Percentiles rank a stretch among this genome's conserved stretches.
phyloP scores from a whole-genome alignment of 441 rosid species.

The Gossypium armourianum region DNA sequence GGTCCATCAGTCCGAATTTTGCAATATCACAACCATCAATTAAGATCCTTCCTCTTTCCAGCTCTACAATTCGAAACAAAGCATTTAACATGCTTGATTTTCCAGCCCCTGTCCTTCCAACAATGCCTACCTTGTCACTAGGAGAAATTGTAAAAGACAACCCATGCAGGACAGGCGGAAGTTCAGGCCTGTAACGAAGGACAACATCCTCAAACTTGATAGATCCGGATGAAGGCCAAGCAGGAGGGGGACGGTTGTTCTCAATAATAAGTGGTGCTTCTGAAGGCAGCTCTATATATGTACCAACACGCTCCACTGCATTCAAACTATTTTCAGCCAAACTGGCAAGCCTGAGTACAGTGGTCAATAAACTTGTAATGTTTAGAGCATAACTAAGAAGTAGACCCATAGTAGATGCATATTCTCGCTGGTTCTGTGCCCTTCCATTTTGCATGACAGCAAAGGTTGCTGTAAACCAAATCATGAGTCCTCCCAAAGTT shows the following conservation, averaged over 20 bases:
- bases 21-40: slow-evolving; percentile 62
- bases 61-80: slow-evolving; percentile 73
- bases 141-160: slow-evolving; percentile 62
- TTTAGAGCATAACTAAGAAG: slow-evolving; percentile 83
- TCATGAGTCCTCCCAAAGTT: slow-evolving; percentile 78
- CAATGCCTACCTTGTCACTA: slow-evolving; percentile 75
- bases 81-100: slow-evolving; percentile 90
- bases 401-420: slow-evolving; percentile 89
- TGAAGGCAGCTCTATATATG: slow-evolving; percentile 65
- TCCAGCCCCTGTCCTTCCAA: slow-evolving; percentile 95
- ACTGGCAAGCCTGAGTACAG: slow-evolving; percentile 78
- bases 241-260: slow-evolving; percentile 71
- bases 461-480: slow-evolving; percentile 84
- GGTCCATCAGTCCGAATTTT: slow-evolving; percentile 67
- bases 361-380: slow-evolving; percentile 61
- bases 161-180: slow-evolving; percentile 79
- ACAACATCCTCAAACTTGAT: slow-evolving; percentile 74
- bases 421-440: slow-evolving; percentile 58
- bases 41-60: slow-evolving; percentile 70
- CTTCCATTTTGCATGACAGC: slow-evolving; percentile 82
- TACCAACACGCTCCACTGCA: slow-evolving; percentile 79
- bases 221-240: slow-evolving; percentile 87
- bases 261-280: slow-evolving; percentile 71
- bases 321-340: slow-evolving; percentile 80
- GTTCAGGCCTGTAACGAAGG: slow-evolving; percentile 75